Evolutionary conservation across 495 filamentous ascomycete species (phyloP).

Genomic region (Cryomyces antarcticus): DNA sequence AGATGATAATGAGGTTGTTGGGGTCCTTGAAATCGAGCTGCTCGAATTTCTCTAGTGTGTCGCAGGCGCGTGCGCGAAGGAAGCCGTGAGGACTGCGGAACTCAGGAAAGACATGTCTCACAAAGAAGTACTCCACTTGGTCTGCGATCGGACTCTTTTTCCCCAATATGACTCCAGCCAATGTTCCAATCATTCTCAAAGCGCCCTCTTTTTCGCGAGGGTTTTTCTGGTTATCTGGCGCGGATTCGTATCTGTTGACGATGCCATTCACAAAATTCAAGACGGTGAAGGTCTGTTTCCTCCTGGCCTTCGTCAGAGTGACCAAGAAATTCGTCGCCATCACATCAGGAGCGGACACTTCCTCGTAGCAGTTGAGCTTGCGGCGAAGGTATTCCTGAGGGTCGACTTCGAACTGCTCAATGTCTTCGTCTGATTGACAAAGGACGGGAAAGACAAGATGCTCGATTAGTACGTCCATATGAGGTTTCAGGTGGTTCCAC

Average conservation of each 20-base stretch:
- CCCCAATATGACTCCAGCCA: slow-evolving; percentile 80
- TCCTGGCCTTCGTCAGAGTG: slow-evolving; percentile 77
- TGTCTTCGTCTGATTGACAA: slow-evolving; percentile 79
- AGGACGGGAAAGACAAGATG: slow-evolving; percentile 91
- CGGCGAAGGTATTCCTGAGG: slow-evolving; percentile 91
- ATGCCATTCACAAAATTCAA: slow-evolving; percentile 83
- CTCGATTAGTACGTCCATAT: slow-evolving; percentile 74
- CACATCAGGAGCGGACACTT: slow-evolving; percentile 87
- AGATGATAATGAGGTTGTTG: slow-evolving; percentile 84
- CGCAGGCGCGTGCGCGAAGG: slow-evolving; percentile 84
- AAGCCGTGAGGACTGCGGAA: slow-evolving; percentile 87
- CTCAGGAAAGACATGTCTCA: slow-evolving; percentile 94
- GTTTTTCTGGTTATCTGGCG: slow-evolving; percentile 69
- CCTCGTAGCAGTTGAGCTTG: slow-evolving; percentile 94
- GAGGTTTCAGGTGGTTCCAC: slow-evolving; percentile 84
- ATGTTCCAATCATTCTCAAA: slow-evolving; percentile 87
- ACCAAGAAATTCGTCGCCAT: slow-evolving; percentile 93
- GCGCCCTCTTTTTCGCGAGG: slow-evolving; percentile 93
- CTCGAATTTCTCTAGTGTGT: slow-evolving; percentile 94
- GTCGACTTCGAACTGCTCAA: slow-evolving; percentile 84
- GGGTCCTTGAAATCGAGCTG: slow-evolving; percentile 87
- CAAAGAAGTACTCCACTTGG: slow-evolving; percentile 97
- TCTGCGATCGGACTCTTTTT: slow-evolving; percentile 97
- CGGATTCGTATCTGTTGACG: slow-evolving; percentile 73
- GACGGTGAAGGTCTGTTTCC: slow-evolving; percentile 88